These are phyloP conservation scores for Huntiella decipiens DNA, from an alignment of 2,329 filamentous ascomycete species.

Conservation along the genomic window DNA sequence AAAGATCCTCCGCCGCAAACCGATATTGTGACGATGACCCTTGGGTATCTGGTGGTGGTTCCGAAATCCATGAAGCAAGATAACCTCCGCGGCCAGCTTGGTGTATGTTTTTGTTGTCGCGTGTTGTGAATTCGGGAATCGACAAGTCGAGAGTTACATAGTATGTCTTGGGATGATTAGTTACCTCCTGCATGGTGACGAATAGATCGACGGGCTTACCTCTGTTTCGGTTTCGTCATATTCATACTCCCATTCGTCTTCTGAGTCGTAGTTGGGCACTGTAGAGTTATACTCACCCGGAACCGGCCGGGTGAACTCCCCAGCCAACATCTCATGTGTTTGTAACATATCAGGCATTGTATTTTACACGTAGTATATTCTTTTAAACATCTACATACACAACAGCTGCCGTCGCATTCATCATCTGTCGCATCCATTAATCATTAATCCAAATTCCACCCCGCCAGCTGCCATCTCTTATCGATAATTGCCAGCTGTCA, in stretches of 20 bases:
- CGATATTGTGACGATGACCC: conserved; percentile 7
- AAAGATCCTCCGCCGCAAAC: conserved; percentile 13
- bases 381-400: too few species aligned
- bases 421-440: too few species aligned
- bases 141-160: conserved; percentile 46
- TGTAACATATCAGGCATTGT: conserved; percentile 1
- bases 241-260: conserved; percentile 50
- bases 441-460: too few species aligned
- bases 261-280: conserved; percentile 18
- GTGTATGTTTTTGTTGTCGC: conserved; percentile 9
- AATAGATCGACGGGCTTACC: conserved; percentile 19
- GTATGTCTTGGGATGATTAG: conserved; percentile 30
- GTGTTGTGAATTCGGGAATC: conserved; percentile 31
- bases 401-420: too few species aligned
- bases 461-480: too few species aligned
- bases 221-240: conserved; percentile 46
- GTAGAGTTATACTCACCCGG: conserved; percentile 4
- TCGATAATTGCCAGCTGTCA: background rate
- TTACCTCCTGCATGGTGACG: background rate
- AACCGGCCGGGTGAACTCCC: conserved; percentile 4
- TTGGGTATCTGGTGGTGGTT: conserved; percentile 3
- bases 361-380: too few species aligned
- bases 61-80: conserved; percentile 16
- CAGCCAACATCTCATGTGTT: conserved; percentile 9
- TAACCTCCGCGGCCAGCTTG: conserved; percentile 13